Conservation (phyloP, 805 yeast species). For the Ogataea trehalophila region DNA sequence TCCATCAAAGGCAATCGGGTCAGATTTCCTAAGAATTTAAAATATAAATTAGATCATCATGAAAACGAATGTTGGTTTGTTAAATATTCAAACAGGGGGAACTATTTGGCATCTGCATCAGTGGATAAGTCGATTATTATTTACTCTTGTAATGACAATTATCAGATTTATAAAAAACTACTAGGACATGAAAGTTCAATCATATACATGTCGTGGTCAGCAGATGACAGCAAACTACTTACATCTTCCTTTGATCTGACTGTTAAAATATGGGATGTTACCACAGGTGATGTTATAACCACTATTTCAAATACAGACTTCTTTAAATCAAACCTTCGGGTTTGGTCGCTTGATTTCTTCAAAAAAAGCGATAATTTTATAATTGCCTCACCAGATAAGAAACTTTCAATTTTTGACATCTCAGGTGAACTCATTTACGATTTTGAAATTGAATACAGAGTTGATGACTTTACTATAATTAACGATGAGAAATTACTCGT, state of each 20-base stretch:
- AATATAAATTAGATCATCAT: conserved; percentile 48
- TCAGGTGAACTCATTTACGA: conserved; percentile 23
- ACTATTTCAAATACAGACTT: conserved; percentile 18
- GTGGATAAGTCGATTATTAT: conserved; percentile 59
- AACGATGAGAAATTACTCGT: conserved; percentile 59
- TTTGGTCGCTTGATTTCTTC: conserved; percentile 68
- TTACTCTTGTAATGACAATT: conserved; percentile 55
- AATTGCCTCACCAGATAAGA: conserved; percentile 75
- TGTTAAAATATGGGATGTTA: conserved; percentile 65
- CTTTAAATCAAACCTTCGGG: conserved; percentile 24
- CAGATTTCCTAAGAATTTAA: conserved; percentile 39
- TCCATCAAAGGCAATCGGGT: conserved; percentile 6
- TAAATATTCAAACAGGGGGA: conserved; percentile 73
- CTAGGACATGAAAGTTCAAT: conserved; percentile 49
- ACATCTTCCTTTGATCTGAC: conserved; percentile 70
- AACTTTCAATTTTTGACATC: conserved; percentile 43
- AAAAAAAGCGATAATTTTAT: conserved; percentile 42
- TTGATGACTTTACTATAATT: conserved; percentile 65
- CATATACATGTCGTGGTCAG: conserved; percentile 71
- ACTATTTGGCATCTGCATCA: conserved; percentile 70
- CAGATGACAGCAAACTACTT: conserved; percentile 59
- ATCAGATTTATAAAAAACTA: conserved; percentile 33
- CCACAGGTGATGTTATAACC: conserved; percentile 27
- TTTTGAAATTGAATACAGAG: conserved; percentile 35
- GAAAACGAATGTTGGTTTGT: conserved; percentile 80